Conservation (phyloP, 2,329 filamentous ascomycete species). For the Cephalotrichum gorgonifer region DNA sequence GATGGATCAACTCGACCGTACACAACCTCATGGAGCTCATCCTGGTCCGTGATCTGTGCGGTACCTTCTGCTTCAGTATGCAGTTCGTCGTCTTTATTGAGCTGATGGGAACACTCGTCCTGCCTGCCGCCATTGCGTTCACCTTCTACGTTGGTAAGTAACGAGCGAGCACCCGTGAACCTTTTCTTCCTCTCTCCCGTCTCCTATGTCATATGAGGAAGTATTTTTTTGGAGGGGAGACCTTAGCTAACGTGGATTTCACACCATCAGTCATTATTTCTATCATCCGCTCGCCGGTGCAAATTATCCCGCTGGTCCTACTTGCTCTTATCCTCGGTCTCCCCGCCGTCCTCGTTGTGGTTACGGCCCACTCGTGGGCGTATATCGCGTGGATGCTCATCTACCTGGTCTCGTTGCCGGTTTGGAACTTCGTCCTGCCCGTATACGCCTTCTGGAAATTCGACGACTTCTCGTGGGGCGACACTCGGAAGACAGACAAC, state of each 20-base stretch:
- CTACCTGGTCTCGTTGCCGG: conserved; percentile 82
- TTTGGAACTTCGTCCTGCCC: conserved; percentile 96
- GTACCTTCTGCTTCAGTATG: conserved; percentile 99
- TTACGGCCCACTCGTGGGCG: conserved; percentile 85
- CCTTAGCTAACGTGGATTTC: conserved; percentile 2
- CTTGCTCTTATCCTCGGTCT: conserved; percentile 87
- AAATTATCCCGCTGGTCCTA: conserved; percentile 83
- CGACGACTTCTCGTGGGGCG: conserved; percentile 98
- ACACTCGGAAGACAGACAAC: conserved; percentile 88
- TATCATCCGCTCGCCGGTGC: conserved; percentile 65
- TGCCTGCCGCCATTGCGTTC: conserved; percentile 93
- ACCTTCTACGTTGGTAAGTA: conserved; percentile 86
- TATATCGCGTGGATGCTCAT: conserved; percentile 97
- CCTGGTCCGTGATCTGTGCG: conserved; percentile 88
- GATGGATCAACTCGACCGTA: conserved; percentile 99
- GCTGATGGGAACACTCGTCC: conserved; percentile 83
- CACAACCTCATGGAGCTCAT: conserved; percentile 98
- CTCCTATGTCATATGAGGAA: no score
- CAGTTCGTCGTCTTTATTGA: conserved; percentile 97
- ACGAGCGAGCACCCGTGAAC: conserved; percentile 1
- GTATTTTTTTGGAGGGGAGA: not conserved
- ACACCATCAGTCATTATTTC: conserved; percentile 71
- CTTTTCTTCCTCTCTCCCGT: no score
- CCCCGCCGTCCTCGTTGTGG: conserved; percentile 79
- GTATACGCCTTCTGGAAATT: conserved; percentile 99